These are phyloP conservation scores for Talaromyces borbonicus DNA, from an alignment of 495 filamentous ascomycete genomes.

Conservation along the genomic window DNA sequence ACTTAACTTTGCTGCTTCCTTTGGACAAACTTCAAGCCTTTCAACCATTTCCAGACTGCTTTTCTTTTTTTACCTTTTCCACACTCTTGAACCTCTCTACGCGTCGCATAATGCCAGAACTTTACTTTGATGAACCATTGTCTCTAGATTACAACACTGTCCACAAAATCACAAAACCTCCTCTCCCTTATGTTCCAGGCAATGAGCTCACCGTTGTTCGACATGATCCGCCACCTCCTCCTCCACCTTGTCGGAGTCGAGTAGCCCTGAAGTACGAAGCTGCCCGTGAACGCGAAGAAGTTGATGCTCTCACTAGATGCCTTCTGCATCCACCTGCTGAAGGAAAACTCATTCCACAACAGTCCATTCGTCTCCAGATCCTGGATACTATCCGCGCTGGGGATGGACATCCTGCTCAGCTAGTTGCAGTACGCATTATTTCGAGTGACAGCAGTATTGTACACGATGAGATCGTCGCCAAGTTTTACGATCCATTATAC, in stretches of 20 bases:
- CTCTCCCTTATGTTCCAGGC: background rate
- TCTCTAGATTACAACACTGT: background rate
- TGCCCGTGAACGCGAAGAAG: slow-evolving; percentile 6
- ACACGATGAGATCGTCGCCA: slow-evolving; percentile 14
- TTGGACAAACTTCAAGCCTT: too few relatives aligned
- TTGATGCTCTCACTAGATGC: slow-evolving; percentile 15
- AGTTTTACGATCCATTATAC: slow-evolving; percentile 24
- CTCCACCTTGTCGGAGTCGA: background rate
- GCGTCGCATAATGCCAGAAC: too few relatives aligned
- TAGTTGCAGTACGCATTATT: slow-evolving; percentile 11
- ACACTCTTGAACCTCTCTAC: too few relatives aligned
- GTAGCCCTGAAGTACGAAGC: background rate
- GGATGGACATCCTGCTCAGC: slow-evolving; percentile 16
- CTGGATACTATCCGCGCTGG: slow-evolving; percentile 14
- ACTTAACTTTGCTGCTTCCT: too few relatives aligned
- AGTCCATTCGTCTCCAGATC: slow-evolving; percentile 11
- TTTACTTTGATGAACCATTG: background rate
- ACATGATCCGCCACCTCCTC: background rate
- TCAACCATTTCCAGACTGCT: too few relatives aligned
- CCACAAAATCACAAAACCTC: background rate
- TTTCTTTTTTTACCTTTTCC: too few relatives aligned
- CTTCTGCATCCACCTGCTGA: slow-evolving; percentile 14
- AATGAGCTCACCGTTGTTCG: background rate
- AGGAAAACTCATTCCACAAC: slow-evolving; percentile 8
- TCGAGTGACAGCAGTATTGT: background rate